Base-by-base conservation (phyloP, 2,329 filamentous ascomycete species). In the Ceratocystis smalleyi region DNA sequence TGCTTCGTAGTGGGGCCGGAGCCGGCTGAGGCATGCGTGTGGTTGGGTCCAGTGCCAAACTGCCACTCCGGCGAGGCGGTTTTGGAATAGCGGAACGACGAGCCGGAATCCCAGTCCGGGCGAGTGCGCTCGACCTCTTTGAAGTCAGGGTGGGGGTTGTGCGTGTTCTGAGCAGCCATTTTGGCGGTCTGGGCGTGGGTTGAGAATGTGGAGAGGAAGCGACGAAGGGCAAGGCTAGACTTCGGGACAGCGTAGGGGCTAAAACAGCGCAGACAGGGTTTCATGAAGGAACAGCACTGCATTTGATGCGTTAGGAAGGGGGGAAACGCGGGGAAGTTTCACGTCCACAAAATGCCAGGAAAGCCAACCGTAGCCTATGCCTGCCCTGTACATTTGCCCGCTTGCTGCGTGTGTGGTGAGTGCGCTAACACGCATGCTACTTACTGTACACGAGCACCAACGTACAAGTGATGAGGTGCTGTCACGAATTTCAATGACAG, bases 121-220 rank as follows among this genome's bases (percentile, higher is more conserved):
- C 88, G 83, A 8, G 80, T 79, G 49, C 78, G 78, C 75, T 92
- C 85, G 64, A 89, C 83, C 22, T 76, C 74, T 71, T 89, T 87
- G 78, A 92, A 92, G 76, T 92, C 85, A 1, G 81, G 81, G 74
- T 89, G 86, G 1, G 83, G 83, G 73, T 87, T 88, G 71, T 83
- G 82, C 71, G 84, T 77, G 68, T 67, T 66, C 45, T 55, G 57
- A 66, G 54, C 35, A n/a, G 55, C 40, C 54, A 67, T 67, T 43
- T 22, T 67, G 43, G 27, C 7, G 24, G 63, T 12, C 30, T n/a
- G 30, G 15, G 5, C 5, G 54, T n/a, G 27, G 27, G 17, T 57
- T 35, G 54, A 17, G 43, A 66, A 22, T 67, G 49, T 68, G 73
- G 73, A 59, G 35, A n/a, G 47, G 19, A 17, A 19, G 8, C 22